phyloP scores from a whole-genome alignment of 257 asterid species.

The Thymus quinquecostatus region DNA sequence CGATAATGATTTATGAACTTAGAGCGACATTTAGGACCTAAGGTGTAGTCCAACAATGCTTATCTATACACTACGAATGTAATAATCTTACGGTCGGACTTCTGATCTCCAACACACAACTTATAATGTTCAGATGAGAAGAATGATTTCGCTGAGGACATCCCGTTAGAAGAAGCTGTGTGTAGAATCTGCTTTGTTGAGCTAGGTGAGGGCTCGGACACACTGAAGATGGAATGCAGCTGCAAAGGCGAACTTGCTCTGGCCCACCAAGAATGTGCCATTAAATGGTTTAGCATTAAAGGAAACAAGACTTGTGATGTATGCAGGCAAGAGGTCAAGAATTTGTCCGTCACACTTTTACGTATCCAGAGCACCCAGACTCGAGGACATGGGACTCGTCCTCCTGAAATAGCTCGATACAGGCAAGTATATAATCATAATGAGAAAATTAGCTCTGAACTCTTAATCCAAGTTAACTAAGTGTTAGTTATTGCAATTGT shows the following conservation, averaged over 20 bases:
- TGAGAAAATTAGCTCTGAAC: slow-evolving; percentile 14
- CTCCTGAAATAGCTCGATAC: slow-evolving; percentile 54
- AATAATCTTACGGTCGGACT: neutral
- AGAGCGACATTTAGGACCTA: no score
- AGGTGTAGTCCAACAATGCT: no score
- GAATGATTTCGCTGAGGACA: slow-evolving; percentile 60
- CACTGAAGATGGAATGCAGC: slow-evolving; percentile 91
- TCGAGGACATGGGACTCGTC: slow-evolving; percentile 45
- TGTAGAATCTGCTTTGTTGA: slow-evolving; percentile 92
- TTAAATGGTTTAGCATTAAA: slow-evolving; percentile 95
- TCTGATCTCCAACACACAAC: slow-evolving; percentile 33
- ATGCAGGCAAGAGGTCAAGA: slow-evolving; percentile 85
- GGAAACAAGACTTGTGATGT: slow-evolving; percentile 94
- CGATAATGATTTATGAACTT: neutral
- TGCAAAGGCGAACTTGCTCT: slow-evolving; percentile 97
- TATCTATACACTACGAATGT: no score
- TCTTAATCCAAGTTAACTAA: slow-evolving; percentile 20
- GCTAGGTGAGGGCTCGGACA: slow-evolving; percentile 74
- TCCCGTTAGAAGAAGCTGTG: slow-evolving; percentile 87
- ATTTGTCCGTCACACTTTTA: slow-evolving; percentile 84
- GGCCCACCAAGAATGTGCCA: slow-evolving; percentile 92
- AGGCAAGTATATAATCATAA: slow-evolving; percentile 52
- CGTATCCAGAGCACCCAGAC: slow-evolving; percentile 58
- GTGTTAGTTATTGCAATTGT: slow-evolving; percentile 24
- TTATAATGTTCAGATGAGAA: slow-evolving; percentile 56